Evolutionary conservation across 768 basidiomycete species (phyloP).

Genomic region (Leccinellum rugosiceps): DNA sequence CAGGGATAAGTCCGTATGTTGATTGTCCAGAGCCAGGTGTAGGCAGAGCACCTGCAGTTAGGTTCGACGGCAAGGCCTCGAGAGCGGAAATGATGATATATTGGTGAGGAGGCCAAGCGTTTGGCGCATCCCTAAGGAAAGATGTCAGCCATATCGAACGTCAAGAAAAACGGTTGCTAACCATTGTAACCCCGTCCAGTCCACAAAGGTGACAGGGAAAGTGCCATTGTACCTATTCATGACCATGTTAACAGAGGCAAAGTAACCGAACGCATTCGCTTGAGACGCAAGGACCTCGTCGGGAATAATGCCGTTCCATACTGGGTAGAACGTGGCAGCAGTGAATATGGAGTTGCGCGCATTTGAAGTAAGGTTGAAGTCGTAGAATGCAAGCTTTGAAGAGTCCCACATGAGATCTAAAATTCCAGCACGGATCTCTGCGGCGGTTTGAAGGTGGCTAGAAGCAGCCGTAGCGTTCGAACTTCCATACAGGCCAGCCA

Average conservation of each 20-base stretch:
- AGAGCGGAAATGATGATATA: conserved; percentile 80
- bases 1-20: conserved; percentile 66
- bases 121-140: conserved; percentile 70
- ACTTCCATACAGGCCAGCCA: conserved; percentile 59
- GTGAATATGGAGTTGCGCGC: conserved; percentile 64
- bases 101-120: conserved; percentile 85
- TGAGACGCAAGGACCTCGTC: conserved; percentile 55
- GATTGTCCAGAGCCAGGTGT: conserved; percentile 47
- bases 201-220: conserved; percentile 73
- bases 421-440: conserved; percentile 60
- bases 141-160: not conserved
- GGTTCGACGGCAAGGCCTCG: conserved; percentile 64
- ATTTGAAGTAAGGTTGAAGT: conserved; percentile 76
- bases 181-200: conserved; percentile 78
- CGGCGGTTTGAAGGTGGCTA: conserved; percentile 55
- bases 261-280: conserved; percentile 65
- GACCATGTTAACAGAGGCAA: conserved; percentile 73
- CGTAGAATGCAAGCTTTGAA: conserved; percentile 83
- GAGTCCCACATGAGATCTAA: conserved; percentile 87
- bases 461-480: conserved; percentile 42
- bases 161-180: conserved; percentile 22
- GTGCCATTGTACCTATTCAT: conserved; percentile 87
- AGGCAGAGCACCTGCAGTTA: conserved; percentile 59
- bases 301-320: conserved; percentile 87
- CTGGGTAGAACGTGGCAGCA: conserved; percentile 77